Evolutionary conservation across 2,329 filamentous ascomycete species (phyloP), one percentile per base, ranked within the genome.

Genomic region (Daldinia sp.): DNA sequence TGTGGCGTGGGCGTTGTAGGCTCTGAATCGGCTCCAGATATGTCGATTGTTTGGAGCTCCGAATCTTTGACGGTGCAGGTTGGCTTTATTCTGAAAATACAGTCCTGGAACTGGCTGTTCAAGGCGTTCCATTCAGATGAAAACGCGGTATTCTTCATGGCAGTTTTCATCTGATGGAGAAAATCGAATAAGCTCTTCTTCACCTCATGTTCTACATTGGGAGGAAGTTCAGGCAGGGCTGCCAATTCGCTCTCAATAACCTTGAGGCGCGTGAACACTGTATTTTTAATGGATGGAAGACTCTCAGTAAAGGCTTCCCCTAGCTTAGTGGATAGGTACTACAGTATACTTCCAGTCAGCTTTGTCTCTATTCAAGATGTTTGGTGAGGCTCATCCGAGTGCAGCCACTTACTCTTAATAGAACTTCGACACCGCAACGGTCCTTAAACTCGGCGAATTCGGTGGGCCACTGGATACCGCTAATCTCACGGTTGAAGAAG

Each of bases 181-280:
- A 95, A 90, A 0, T 81, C 81, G 12, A 83, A 81, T 0, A 95
- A 77, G 10, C 88, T 87, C 1, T 85, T 85, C 20, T 85, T 85
- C 0, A 97, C 85, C 9, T 89, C 87, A 0, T 89, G 82, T n/a
- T 89, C 86, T 0, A 93, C 87, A 48, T 93, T 92, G 0, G 82
- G 79, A 0, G 91, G 90, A 0, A 92, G 86, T 41, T 93, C 90
- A 0, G 92, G 92, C 0, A 94, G 84, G 0, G 79, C 80, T 0
- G 77, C 70, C 0, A 97, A 83, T 63, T 91, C 81, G 0, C 75
- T 72, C 1, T 88, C 82, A 1, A 94, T 87, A 0, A 82, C 76
- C 0, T 78, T 68, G 0, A 92, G 83, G 4, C 87, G 82, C 0
- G 73, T 71, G 3, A 85, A 80, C 0, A 88, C 81, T 54, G 89